Percentiles rank a stretch among this genome's conserved stretches.
Evolutionary conservation across 352 stramenopile species (phyloP).

Genomic region (Aphanomyces cochlioides): DNA sequence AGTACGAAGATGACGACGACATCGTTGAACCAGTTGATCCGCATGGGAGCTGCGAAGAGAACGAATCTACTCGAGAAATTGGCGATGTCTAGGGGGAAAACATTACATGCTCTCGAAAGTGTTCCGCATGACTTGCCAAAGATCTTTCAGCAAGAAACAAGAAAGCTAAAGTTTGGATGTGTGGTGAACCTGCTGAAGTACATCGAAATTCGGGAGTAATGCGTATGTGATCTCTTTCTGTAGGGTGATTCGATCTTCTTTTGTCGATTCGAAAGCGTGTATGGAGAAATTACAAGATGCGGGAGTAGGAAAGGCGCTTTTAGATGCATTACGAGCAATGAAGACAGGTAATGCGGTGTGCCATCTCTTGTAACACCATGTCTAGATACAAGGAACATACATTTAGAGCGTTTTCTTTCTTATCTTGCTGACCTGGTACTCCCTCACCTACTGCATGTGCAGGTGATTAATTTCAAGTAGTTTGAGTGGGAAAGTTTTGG

Average conservation of each 20-base stretch:
- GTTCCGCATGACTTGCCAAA: background rate
- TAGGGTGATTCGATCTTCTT: conserved; percentile 29
- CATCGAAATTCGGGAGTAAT: background rate
- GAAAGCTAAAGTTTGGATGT: conserved; percentile 16
- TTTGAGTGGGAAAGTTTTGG: conserved; percentile 26
- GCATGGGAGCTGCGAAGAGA: conserved; percentile 21
- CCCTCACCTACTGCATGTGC: background rate
- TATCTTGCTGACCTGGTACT: conserved; percentile 23
- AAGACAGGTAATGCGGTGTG: conserved; percentile 3
- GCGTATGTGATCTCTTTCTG: background rate
- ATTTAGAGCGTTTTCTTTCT: conserved; percentile 18
- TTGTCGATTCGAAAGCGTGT: conserved; percentile 28
- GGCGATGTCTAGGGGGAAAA: conserved; percentile 22
- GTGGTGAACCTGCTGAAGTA: conserved; percentile 23
- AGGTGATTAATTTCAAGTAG: background rate
- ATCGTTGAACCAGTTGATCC: conserved; percentile 13
- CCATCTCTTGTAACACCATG: background rate
- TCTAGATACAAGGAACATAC: background rate
- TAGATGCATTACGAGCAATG: conserved; percentile 8
- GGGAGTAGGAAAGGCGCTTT: conserved; percentile 6
- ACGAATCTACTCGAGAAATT: conserved; percentile 15
- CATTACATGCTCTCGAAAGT: background rate
- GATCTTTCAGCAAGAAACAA: conserved; percentile 25
- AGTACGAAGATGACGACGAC: conserved; percentile 4
- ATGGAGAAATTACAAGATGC: conserved; percentile 16